Evolutionary conservation across 345 rosid genomes (phyloP), one percentile per base, ranked within the genome.

Genomic region (Physaria fendleri): DNA sequence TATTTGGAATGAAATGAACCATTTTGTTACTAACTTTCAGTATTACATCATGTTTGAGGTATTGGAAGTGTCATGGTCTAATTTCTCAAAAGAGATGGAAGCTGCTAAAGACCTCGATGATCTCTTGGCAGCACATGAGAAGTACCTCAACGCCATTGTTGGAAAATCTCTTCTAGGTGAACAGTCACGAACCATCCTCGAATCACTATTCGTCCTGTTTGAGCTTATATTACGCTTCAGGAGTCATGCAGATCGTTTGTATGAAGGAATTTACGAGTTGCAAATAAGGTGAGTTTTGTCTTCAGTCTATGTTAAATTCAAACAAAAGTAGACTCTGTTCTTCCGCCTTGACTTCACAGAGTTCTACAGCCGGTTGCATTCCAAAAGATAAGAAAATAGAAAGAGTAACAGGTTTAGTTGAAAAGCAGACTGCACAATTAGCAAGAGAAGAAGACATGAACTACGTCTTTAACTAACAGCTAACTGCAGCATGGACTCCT

Each of bases 21-120:
- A 89, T 78, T 93, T 93, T 74, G 87, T 93, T 44, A 78, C 97
- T 10, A 93, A 93, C 76, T 81, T 93, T 78, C 99, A 93, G 64
- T 89, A 90, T 71, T 93, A 93, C 73, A 89, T 93, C 45, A 93
- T 93, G 99, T 89, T 93, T 71, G 99, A 93, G 74, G 97, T 93
- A 25, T 75, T 93, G 83, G 99, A 93, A 77, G 95, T 87, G 5
- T 93, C 96, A 8, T 93, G 97, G 97, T 93, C 95, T 56, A 74
- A 85, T 59, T 93, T 93, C 71, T 81, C 85, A 23, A 79, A 75
- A 66, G 99, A 83, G 73, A 87, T 93, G 87, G 97, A 85, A 77
- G 83, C 71, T 30, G 92, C 99, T 56, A 83, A 79, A 74, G 99
- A 93, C 80, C 88, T 93, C 21, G 99, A 93, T 67, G 99, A 93